Conservation (phyloP, 129 eudicot genomes). For the Rutidosis leptorrhynchoides region DNA sequence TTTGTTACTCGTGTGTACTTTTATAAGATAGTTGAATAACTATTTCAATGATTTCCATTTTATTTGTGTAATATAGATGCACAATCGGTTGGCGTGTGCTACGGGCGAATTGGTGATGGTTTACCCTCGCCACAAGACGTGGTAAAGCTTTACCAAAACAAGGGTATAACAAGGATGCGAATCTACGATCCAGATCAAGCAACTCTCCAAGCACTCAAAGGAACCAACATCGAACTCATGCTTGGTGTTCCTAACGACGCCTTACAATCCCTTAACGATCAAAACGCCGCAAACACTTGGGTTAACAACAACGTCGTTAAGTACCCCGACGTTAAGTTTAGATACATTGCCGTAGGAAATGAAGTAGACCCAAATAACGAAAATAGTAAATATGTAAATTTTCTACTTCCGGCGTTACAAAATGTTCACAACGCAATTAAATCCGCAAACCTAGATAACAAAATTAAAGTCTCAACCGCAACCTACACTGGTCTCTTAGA, state of each 20-base stretch:
- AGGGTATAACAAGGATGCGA: conserved; percentile 46
- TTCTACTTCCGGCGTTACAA: conserved; percentile 39
- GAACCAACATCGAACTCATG: conserved; percentile 45
- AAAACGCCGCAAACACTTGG: conserved; percentile 41
- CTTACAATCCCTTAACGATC: conserved; percentile 30
- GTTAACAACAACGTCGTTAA: conserved; percentile 40
- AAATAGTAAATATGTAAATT: conserved; percentile 1
- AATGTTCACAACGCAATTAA: conserved; percentile 32
- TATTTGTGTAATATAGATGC: conserved; percentile 28
- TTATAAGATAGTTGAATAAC: no score
- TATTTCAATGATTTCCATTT: not conserved
- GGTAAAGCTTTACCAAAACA: conserved; percentile 36
- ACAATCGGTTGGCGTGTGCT: conserved; percentile 49
- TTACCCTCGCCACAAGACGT: conserved; percentile 41
- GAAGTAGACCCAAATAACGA: conserved; percentile 38
- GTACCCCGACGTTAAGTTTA: conserved; percentile 39
- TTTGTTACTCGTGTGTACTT: not conserved
- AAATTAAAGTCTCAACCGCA: conserved; percentile 27
- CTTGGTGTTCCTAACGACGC: conserved; percentile 40
- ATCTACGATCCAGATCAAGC: conserved; percentile 38
- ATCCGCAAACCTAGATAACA: conserved; percentile 26
- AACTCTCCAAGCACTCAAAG: conserved; percentile 44
- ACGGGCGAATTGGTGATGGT: conserved; percentile 37
- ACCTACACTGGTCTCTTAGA: conserved; percentile 21
- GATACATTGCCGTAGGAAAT: conserved; percentile 59